Evolutionary conservation across 768 basidiomycete species (phyloP), one percentile per base, ranked within the genome.

Genomic region (Megacollybia marginata): DNA sequence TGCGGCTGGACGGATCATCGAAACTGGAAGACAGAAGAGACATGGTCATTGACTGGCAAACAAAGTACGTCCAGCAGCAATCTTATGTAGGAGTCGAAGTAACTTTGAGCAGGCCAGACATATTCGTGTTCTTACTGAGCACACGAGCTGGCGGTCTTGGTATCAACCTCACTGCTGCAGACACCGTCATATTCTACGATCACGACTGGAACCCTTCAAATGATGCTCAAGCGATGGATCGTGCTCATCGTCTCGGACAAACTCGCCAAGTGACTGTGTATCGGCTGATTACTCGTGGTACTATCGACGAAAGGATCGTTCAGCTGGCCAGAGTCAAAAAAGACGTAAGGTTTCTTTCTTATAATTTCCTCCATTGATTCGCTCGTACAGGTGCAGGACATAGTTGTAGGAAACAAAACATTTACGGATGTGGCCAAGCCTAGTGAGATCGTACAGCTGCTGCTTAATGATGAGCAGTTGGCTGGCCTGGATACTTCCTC

Each of bases 41-140:
- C 65, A 98, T 99, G 96, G 96, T 99, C 23, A 92, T 92, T 57
- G 92, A 94, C 61, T 99, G 95, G 95, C 96, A 99, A 65, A 95
- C 93, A 35, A 82, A 90, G 93, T 92, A 52, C 52, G 78, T 66
- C 23, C 23, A 28, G 23, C 23, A 6, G 6, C 23, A 28, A 28
- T 28, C 23, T 28, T 28, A 28, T 28, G 23, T 28, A 28, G 6
- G 4, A 28, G 6, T 28, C 23, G 23, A 28, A 3, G 6, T 28
- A 28, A 28, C 23, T 28, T 28, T 28, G 23, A 28, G 23, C 18
- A 92, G 91, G 57, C 81, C 89, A 13, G 91, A 93, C 55, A 88
- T 92, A 46, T 93, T 92, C 59, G 78, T 92, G 42, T 93, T 93
- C 70, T 70, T 92, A 48, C 76, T 97, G 32, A 94, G 92, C 62